A percentile compares a stretch with the other conserved stretches of the same genome.
These are phyloP conservation scores for Priceomyces castillae DNA, from an alignment of 805 yeast genomes.

Conservation along the genomic window DNA sequence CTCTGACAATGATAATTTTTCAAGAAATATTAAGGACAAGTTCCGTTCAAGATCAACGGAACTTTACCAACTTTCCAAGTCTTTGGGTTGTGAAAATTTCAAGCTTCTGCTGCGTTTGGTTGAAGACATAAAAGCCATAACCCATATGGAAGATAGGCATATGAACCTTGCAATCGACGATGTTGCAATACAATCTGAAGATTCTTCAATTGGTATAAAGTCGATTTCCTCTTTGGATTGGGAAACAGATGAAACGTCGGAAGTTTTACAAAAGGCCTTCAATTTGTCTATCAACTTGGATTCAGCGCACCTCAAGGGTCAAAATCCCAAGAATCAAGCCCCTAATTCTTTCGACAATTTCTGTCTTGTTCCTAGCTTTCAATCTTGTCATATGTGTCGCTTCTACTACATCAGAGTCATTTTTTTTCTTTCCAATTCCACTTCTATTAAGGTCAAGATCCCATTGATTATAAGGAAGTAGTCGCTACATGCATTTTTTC, in stretches of 20 bases:
- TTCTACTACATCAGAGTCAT: constrained; percentile 28
- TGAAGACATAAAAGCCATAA: constrained; percentile 29
- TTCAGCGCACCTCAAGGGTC: constrained; percentile 6
- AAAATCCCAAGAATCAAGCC: not conserved
- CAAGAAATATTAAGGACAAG: constrained; percentile 21
- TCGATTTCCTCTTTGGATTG: not conserved
- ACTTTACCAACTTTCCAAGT: constrained; percentile 16
- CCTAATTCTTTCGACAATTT: constrained; percentile 19
- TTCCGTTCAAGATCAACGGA: constrained; percentile 19
- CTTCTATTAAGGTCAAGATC: constrained; percentile 22
- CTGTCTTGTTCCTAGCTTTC: constrained; percentile 38
- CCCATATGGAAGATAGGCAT: constrained; percentile 23
- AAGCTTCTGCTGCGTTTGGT: constrained; percentile 27
- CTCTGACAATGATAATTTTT: constrained; percentile 15
- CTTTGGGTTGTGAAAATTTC: constrained; percentile 24
- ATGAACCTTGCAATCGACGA: constrained; percentile 23
- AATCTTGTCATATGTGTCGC: constrained; percentile 31
- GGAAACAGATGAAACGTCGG: not conserved
- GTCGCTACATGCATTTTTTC: too few species aligned
- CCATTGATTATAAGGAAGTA: constrained; percentile 29
- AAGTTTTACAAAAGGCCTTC: not conserved
- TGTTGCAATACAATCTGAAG: not conserved
- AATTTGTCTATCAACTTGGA: constrained; percentile 5
- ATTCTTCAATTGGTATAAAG: not conserved
- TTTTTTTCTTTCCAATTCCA: constrained; percentile 20